These are phyloP conservation scores for Arabidopsis thaliana DNA, from an alignment of 345 rosid species.

Conservation along the genomic window DNA sequence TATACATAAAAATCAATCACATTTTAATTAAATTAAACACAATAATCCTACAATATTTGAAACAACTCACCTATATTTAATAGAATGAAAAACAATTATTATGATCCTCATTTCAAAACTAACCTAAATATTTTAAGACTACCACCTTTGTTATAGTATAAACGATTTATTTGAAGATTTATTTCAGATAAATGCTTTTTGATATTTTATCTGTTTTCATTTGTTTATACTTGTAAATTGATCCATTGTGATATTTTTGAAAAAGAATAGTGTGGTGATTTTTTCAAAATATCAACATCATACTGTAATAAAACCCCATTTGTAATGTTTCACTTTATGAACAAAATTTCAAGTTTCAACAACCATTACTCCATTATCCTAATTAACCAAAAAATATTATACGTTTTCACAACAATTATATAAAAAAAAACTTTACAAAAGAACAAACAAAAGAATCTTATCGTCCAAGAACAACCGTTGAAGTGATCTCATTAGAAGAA, in stretches of 20 bases:
- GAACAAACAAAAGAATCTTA: constrained; percentile 5
- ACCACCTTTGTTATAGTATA: neutral
- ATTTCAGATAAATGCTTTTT: neutral
- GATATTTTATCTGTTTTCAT: neutral
- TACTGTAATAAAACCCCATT: neutral
- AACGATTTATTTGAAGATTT: neutral
- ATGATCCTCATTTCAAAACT: neutral
- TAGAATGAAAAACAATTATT: neutral
- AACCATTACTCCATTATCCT: constrained; percentile 14
- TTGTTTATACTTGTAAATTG: neutral
- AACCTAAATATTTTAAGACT: neutral
- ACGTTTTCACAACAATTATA: neutral
- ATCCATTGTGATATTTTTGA: too few relatives aligned
- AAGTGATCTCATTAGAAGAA: constrained; percentile 46
- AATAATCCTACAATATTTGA: neutral
- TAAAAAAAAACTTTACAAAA: neutral
- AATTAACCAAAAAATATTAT: neutral
- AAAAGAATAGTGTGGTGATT: too few relatives aligned
- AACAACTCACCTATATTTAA: neutral
- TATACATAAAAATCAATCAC: neutral
- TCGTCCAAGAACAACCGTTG: constrained; percentile 47
- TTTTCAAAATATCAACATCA: neutral
- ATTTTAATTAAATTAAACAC: neutral
- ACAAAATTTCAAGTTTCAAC: neutral
- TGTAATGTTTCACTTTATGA: neutral